Evolutionary conservation across 306 rosid genomes (phyloP), one percentile per base, ranked within the genome.

Genomic region (Pyrus betulifolia): DNA sequence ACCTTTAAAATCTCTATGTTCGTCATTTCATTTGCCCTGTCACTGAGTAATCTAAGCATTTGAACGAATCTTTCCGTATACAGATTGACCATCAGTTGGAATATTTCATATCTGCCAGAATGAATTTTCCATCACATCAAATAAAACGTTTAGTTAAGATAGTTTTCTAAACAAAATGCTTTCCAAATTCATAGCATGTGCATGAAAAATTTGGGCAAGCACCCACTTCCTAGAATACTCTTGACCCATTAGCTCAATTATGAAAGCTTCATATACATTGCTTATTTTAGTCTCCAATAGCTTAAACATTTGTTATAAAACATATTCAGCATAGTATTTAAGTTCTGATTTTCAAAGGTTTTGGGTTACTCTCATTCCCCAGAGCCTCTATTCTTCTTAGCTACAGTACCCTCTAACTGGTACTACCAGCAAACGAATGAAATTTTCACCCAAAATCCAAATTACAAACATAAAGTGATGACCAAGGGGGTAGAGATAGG

Each of bases 1-100:
- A 95, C 97, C 97, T 92, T 95, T 66, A 95, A 83, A 84, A 90
- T 95, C 88, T 95, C 99, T 61, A 95, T 90, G 77, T 95, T 95
- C 22, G 99, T 92, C 78, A 95, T 78, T 21, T 89, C 91, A 81
- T 84, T 90, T 15, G 97, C 93, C 78, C 97, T 89, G 85, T 95
- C 99, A 58, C 99, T 92, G 42, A 95, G 92, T 79, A 92, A 79
- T 87, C 97, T 88, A 71, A 95, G 99, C 96, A 95, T 90, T 90
- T 92, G 99, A 87, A 86, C 93, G 76, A 95, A 95, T 82, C 99
- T 87, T 87, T 95, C 99, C 2, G 97, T 92, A 79, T 95, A 95
- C 78, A 95, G 88, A 78, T 92, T 95, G 83, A 95, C 97, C 97
- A 92, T 87, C 73, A 95, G 87, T 80, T 95, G 99, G 85, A 95